Conservation (phyloP, 805 yeast species). For the Candida cerambycidarum region DNA sequence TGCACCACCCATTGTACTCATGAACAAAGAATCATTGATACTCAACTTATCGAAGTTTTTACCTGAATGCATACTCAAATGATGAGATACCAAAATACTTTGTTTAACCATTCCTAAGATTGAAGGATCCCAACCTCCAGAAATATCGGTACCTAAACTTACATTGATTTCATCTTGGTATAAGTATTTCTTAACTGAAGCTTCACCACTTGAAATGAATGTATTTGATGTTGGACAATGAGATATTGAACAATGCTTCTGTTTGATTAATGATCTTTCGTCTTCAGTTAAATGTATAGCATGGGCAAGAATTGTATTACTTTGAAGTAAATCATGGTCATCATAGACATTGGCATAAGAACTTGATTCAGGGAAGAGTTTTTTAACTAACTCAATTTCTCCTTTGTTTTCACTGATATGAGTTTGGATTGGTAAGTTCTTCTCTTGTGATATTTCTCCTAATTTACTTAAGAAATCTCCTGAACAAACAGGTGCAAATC, state of each 20-base stretch:
- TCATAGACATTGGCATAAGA: constrained; percentile 79
- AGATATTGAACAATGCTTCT: constrained; percentile 66
- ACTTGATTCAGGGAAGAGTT: constrained; percentile 68
- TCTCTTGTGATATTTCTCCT: constrained; percentile 52
- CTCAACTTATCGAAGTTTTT: constrained; percentile 52
- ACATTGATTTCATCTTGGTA: constrained; percentile 69
- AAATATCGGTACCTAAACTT: constrained; percentile 54
- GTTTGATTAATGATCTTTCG: constrained; percentile 60
- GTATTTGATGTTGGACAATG: constrained; percentile 95
- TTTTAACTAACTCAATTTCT: constrained; percentile 73
- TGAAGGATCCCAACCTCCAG: constrained; percentile 44
- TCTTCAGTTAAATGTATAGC: constrained; percentile 71
- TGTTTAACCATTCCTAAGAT: constrained; percentile 35
- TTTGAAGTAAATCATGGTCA: constrained; percentile 55
- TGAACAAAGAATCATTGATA: constrained; percentile 68
- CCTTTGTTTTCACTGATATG: constrained; percentile 80
- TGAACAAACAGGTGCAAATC: constrained; percentile 90
- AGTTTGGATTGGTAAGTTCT: constrained; percentile 74
- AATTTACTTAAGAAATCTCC: constrained; percentile 59
- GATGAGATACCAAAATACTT: constrained; percentile 41
- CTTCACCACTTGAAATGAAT: constrained; percentile 86
- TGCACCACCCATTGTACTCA: constrained; percentile 93
- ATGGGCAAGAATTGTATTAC: constrained; percentile 82
- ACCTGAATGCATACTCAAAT: constrained; percentile 35
- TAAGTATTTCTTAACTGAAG: constrained; percentile 66